Percentiles rank a stretch among this genome's conserved stretches.
Evolutionary conservation across 2,329 filamentous ascomycete species (phyloP).

Genomic region (Epichloe baconii): DNA sequence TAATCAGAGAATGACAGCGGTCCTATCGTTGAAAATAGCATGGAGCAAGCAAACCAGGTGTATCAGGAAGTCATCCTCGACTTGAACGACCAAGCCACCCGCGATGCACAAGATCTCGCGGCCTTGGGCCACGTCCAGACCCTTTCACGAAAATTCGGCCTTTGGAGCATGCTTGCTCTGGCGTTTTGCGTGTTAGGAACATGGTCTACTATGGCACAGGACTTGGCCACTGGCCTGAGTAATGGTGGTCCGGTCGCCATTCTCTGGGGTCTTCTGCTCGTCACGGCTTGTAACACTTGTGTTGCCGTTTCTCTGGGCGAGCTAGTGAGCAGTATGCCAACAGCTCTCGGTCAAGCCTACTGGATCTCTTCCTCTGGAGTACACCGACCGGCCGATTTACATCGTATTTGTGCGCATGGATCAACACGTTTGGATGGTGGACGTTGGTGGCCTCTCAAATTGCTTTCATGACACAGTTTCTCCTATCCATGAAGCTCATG

Average conservation of each 20-base stretch:
- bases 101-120: constrained; percentile 27
- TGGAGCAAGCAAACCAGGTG: constrained; percentile 7
- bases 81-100: constrained; percentile 6
- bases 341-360: constrained; percentile 45
- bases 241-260: constrained; percentile 41
- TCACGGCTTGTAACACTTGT: constrained; percentile 37
- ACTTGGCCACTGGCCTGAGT: constrained; percentile 32
- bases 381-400: constrained; percentile 31
- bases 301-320: constrained; percentile 43
- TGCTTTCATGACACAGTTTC: constrained; percentile 45
- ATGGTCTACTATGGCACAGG: constrained; percentile 43
- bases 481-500: constrained; percentile 42
- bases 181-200: constrained; percentile 45
- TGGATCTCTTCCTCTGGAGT: constrained; percentile 30
- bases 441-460: constrained; percentile 40
- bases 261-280: constrained; percentile 41
- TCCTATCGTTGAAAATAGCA: constrained; percentile 1
- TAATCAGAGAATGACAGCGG: constrained; percentile 6
- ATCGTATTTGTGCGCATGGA: constrained; percentile 46
- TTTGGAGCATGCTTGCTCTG: constrained; percentile 43
- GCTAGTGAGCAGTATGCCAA: constrained; percentile 45
- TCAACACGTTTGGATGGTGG: constrained; percentile 49
- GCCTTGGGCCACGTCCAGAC: constrained; percentile 26
- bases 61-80: constrained; percentile 1
- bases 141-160: constrained; percentile 33